Conservation (phyloP, 805 yeast species). For the Yarrowia yakushimensis region DNA sequence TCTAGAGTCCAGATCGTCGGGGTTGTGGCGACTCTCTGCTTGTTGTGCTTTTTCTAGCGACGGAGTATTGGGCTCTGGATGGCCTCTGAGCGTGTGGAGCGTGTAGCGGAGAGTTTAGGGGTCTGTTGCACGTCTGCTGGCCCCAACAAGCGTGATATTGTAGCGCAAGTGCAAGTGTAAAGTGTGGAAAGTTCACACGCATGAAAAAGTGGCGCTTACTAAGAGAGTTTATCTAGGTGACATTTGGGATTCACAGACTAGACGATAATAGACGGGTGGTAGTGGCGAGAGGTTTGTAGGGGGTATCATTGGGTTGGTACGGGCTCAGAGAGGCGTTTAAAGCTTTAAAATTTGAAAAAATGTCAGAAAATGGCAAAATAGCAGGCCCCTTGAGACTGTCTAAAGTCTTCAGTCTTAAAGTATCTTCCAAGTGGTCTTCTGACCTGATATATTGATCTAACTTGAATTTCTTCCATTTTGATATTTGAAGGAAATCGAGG, state of each 20-base stretch:
- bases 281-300: too few relatives aligned
- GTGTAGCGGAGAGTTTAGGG: neutral
- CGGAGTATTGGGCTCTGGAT: neutral
- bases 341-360: too few relatives aligned
- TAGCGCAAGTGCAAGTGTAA: neutral
- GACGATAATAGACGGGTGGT: neutral
- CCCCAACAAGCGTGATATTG: slow-evolving; percentile 8
- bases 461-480: too few relatives aligned
- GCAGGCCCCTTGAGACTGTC: too few relatives aligned
- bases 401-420: too few relatives aligned
- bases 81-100: neutral
- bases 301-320: too few relatives aligned
- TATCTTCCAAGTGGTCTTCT: too few relatives aligned
- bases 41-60: neutral
- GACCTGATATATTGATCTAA: too few relatives aligned
- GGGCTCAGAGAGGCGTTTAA: too few relatives aligned
- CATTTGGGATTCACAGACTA: neutral
- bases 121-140: neutral
- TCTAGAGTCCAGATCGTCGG: neutral
- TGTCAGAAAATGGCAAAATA: too few relatives aligned
- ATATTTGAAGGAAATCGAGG: too few relatives aligned
- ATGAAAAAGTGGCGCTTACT: slow-evolving; percentile 13
- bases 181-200: neutral
- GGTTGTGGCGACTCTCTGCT: neutral
- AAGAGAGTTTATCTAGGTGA: neutral